Conservation (phyloP, 2,329 filamentous ascomycete genomes). For the Didymella arachidicola region DNA sequence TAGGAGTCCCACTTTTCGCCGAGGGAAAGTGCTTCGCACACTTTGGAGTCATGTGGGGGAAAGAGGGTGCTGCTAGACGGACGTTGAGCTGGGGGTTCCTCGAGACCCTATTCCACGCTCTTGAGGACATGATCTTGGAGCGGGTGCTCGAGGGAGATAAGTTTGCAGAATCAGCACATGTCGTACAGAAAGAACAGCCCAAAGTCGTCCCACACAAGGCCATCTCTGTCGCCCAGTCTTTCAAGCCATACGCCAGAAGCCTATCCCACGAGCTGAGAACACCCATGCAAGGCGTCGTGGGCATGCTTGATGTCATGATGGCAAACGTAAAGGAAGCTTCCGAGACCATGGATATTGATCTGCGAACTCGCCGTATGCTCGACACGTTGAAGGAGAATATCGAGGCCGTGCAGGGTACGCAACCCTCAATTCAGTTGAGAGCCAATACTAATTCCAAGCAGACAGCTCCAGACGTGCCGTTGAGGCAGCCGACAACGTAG, state of each 20-base stretch:
- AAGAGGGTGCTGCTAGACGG: slow-evolving; percentile 64
- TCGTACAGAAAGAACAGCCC: slow-evolving; percentile 37
- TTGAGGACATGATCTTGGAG: slow-evolving; percentile 71
- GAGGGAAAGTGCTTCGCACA: slow-evolving; percentile 72
- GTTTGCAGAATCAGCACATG: slow-evolving; percentile 46
- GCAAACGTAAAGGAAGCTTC: slow-evolving; percentile 73
- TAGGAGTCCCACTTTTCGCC: slow-evolving; percentile 71
- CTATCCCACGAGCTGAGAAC: slow-evolving; percentile 76
- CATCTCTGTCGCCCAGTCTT: slow-evolving; percentile 67
- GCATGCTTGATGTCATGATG: slow-evolving; percentile 80
- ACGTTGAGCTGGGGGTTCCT: slow-evolving; percentile 70
- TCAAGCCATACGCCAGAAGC: slow-evolving; percentile 76
- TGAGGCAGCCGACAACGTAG: slow-evolving; percentile 77
- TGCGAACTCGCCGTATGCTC: slow-evolving; percentile 64
- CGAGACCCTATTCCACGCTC: slow-evolving; percentile 71
- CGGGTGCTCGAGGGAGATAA: slow-evolving; percentile 63
- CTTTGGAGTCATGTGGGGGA: slow-evolving; percentile 76
- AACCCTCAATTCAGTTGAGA: slow-evolving; percentile 14
- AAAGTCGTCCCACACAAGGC: slow-evolving; percentile 63
- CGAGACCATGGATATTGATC: slow-evolving; percentile 62
- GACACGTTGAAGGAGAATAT: slow-evolving; percentile 72
- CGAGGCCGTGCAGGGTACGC: slow-evolving; percentile 72
- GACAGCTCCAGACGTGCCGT: slow-evolving; percentile 75
- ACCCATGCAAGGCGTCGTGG: slow-evolving; percentile 78
- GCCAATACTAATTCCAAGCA: slow-evolving; percentile 39